Conservation (phyloP, 345 rosid genomes). For the Alliaria petiolata region DNA sequence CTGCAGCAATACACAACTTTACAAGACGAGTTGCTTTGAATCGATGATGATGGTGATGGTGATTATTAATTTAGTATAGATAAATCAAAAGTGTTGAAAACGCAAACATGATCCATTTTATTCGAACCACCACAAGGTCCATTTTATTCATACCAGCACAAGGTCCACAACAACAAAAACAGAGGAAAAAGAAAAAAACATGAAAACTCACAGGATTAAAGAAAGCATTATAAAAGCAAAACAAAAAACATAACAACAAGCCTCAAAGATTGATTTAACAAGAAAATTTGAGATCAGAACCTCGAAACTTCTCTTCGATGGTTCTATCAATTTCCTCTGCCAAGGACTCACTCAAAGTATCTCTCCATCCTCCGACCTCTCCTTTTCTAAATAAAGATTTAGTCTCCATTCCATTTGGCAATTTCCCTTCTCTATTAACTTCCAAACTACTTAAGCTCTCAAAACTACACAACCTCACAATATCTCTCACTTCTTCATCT, state of each 20-base stretch:
- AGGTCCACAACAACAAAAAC: neutral
- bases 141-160: no score
- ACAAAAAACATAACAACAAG: neutral
- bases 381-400: conserved; percentile 29
- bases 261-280: neutral
- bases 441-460: conserved; percentile 28
- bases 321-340: conserved; percentile 1
- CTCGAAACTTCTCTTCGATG: conserved; percentile 3
- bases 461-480: conserved; percentile 32
- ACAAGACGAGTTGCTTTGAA: no score
- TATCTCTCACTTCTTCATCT: conserved; percentile 15
- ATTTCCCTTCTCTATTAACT: conserved; percentile 30
- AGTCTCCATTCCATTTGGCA: conserved; percentile 32
- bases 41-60: no score
- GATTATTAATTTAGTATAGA: no score
- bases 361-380: conserved; percentile 33
- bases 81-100: no score
- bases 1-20: no score
- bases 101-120: no score
- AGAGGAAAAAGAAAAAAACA: no score
- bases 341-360: conserved; percentile 23
- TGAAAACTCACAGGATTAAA: neutral
- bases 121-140: no score
- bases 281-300: conserved; percentile 20
- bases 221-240: neutral